phyloP scores from a whole-genome alignment of 352 stramenopile genomes.

The Blastocystis sp. region DNA sequence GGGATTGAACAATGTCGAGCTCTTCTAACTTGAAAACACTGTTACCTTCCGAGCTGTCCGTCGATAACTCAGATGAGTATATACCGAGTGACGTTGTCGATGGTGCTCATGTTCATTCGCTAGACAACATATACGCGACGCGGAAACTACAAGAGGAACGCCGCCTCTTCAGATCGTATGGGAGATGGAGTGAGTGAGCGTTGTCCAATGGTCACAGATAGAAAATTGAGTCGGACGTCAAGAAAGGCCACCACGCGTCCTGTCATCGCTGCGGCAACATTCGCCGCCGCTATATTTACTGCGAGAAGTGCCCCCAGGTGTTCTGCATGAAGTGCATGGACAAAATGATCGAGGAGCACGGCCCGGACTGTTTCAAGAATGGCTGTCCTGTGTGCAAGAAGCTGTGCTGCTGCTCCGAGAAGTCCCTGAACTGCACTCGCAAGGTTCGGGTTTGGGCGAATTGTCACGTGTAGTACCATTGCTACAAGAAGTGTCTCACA shows the following conservation, averaged over 20 bases:
- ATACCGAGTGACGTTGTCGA: conserved; percentile 29
- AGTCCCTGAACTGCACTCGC: conserved; percentile 37
- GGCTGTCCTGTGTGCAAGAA: conserved; percentile 64
- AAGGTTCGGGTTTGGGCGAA: conserved; percentile 9
- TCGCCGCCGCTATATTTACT: conserved; percentile 35
- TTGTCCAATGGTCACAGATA: not conserved
- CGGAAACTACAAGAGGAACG: conserved; percentile 12
- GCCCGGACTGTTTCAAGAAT: conserved; percentile 39
- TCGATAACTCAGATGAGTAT: conserved; percentile 58
- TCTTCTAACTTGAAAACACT: not conserved
- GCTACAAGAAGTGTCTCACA: conserved; percentile 65
- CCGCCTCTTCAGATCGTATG: not conserved
- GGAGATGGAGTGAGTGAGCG: conserved; percentile 20
- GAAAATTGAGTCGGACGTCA: conserved; percentile 4
- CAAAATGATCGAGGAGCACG: conserved; percentile 64
- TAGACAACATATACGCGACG: conserved; percentile 35
- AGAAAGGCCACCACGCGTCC: conserved; percentile 40
- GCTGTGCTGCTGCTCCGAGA: conserved; percentile 60
- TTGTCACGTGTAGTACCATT: conserved; percentile 44
- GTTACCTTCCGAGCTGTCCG: not conserved
- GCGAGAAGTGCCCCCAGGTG: conserved; percentile 38
- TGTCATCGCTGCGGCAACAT: conserved; percentile 65
- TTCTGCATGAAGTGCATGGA: conserved; percentile 65
- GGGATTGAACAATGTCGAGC: not conserved
- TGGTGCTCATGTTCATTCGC: not conserved